phyloP scores from a whole-genome alignment of 2,329 filamentous ascomycete species.

The Botryotinia convoluta region DNA sequence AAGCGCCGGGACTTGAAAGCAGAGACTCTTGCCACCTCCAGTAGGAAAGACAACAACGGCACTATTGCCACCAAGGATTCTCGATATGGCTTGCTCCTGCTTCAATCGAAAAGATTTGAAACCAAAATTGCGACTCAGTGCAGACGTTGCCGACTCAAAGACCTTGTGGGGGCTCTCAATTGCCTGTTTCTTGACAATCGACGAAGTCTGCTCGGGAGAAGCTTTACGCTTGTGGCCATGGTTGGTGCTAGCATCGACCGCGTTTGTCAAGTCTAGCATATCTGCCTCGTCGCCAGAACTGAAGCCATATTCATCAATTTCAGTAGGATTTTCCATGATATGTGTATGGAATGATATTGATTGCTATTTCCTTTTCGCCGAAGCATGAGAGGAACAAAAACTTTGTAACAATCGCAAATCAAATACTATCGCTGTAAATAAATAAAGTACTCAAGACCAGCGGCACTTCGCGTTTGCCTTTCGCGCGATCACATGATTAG shows the following conservation, averaged over 20 bases:
- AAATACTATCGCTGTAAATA: neutral
- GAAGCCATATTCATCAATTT: constrained; percentile 26
- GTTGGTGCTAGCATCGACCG: neutral
- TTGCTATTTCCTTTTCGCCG: neutral
- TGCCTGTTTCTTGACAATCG: constrained; percentile 18
- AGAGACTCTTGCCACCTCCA: constrained; percentile 44
- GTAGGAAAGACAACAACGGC: constrained; percentile 46
- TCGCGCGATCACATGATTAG: constrained; percentile 5
- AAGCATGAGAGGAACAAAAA: neutral
- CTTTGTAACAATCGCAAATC: neutral
- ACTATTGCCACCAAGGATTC: constrained; percentile 44
- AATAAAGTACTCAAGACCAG: neutral
- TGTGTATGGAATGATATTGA: neutral
- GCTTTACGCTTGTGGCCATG: constrained; percentile 20
- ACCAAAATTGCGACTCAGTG: constrained; percentile 43
- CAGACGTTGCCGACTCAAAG: constrained; percentile 35
- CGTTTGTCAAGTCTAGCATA: constrained; percentile 18
- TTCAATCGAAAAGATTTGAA: constrained; percentile 45
- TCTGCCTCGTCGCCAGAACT: constrained; percentile 27
- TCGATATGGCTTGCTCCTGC: constrained; percentile 46
- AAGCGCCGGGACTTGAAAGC: constrained; percentile 46
- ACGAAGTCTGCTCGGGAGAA: neutral
- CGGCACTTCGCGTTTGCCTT: neutral
- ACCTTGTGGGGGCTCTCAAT: neutral
- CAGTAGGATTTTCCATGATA: neutral